phyloP scores from a whole-genome alignment of 768 basidiomycete species.

The Butyriboletus loyo region DNA sequence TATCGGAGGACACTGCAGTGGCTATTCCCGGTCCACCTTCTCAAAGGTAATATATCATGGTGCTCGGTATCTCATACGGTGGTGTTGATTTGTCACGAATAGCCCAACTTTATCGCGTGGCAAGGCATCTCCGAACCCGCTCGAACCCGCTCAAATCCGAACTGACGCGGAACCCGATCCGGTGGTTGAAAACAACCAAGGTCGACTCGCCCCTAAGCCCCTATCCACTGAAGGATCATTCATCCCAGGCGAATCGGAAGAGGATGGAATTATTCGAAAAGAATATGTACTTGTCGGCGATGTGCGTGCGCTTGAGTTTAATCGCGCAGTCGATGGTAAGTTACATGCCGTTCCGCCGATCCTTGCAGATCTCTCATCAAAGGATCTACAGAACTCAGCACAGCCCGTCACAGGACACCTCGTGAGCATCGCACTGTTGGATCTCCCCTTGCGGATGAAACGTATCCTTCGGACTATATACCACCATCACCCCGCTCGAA shows the following conservation, averaged over 20 bases:
- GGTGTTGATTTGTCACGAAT: neutral
- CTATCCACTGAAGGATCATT: constrained; percentile 58
- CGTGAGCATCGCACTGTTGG: constrained; percentile 53
- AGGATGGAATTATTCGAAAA: constrained; percentile 71
- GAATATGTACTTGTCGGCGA: constrained; percentile 97
- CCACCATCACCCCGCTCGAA: constrained; percentile 23
- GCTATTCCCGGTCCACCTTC: constrained; percentile 6
- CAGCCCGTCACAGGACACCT: constrained; percentile 55
- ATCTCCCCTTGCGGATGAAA: constrained; percentile 49
- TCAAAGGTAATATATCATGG: constrained; percentile 18
- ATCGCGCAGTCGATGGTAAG: constrained; percentile 86
- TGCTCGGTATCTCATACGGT: neutral
- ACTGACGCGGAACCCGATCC: constrained; percentile 10
- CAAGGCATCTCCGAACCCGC: constrained; percentile 13
- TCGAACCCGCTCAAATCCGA: constrained; percentile 13
- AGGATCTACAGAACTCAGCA: constrained; percentile 53
- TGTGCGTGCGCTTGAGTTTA: constrained; percentile 86
- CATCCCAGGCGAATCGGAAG: constrained; percentile 82
- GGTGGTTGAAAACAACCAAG: constrained; percentile 12
- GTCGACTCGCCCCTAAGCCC: constrained; percentile 16
- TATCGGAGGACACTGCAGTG: constrained; percentile 10
- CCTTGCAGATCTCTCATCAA: constrained; percentile 9
- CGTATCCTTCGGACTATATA: constrained; percentile 36
- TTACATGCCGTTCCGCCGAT: neutral
- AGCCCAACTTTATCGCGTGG: constrained; percentile 18